phyloP scores from a whole-genome alignment of 2,329 filamentous ascomycete species.

The Tothia fuscella region DNA sequence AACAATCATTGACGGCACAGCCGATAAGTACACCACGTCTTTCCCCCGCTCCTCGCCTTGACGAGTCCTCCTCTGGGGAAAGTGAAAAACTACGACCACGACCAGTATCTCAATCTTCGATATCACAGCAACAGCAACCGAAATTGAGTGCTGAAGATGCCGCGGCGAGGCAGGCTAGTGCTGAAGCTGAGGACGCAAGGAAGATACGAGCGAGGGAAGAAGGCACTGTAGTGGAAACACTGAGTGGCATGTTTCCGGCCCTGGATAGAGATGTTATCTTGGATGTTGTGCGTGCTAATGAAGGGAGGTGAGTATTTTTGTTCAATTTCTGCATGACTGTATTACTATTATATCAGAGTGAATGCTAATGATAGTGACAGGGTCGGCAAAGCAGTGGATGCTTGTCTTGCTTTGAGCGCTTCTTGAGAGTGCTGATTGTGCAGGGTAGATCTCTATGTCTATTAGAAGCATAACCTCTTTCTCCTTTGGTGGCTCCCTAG shows the following conservation, averaged over 20 bases:
- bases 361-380: conserved; percentile 15
- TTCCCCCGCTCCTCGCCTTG: conserved; percentile 13
- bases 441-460: too few relatives aligned
- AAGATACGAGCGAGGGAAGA: conserved; percentile 76
- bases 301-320: conserved; percentile 60
- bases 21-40: conserved; percentile 6
- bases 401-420: conserved; percentile 27
- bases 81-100: conserved; percentile 26
- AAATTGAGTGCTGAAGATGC: conserved; percentile 67
- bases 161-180: conserved; percentile 79
- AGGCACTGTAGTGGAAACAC: conserved; percentile 79
- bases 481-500: too few relatives aligned
- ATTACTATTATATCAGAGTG: not conserved
- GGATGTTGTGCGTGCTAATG: conserved; percentile 91
- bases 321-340: too few relatives aligned
- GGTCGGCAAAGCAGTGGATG: conserved; percentile 36
- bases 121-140: too few relatives aligned
- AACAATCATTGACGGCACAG: not conserved
- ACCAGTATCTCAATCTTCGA: too few relatives aligned
- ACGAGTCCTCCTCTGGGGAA: conserved; percentile 12
- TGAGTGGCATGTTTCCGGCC: conserved; percentile 94
- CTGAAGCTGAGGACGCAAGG: conserved; percentile 77
- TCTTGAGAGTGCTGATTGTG: too few relatives aligned
- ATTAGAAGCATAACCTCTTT: too few relatives aligned
- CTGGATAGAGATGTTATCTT: conserved; percentile 89